Conservation (phyloP, 2,329 filamentous ascomycete genomes). For the Thielaviopsis populi region DNA sequence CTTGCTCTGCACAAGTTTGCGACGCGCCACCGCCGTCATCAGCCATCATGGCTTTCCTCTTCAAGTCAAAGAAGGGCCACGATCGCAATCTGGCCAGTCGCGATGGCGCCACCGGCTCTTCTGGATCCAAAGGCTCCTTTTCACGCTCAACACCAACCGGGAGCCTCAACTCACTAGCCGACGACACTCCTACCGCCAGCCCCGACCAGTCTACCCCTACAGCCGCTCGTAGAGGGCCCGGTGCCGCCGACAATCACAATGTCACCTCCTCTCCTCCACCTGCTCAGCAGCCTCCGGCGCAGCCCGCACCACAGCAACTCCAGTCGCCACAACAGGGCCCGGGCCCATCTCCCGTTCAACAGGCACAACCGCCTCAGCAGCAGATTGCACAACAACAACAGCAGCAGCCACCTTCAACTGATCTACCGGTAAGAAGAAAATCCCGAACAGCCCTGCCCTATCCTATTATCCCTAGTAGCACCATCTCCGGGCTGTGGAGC, state of each 20-base stretch:
- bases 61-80: constrained; percentile 67
- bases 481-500: constrained; percentile 1
- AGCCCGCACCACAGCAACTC: constrained; percentile 1
- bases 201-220: constrained; percentile 37
- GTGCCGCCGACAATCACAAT: constrained; percentile 18
- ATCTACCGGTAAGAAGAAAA: constrained; percentile 30
- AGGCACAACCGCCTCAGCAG: constrained; percentile 26
- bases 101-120: constrained; percentile 24
- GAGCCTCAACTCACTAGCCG: constrained; percentile 58
- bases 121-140: constrained; percentile 29
- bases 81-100: constrained; percentile 43
- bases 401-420: constrained; percentile 22
- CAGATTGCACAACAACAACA: constrained; percentile 16
- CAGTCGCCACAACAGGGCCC: constrained; percentile 18
- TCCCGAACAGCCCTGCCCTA: background rate
- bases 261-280: constrained; percentile 6
- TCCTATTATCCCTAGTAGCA: background rate
- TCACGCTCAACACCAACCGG: constrained; percentile 59
- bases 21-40: constrained; percentile 1
- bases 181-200: constrained; percentile 40
- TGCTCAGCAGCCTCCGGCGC: background rate
- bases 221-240: constrained; percentile 35
- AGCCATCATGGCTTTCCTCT: constrained; percentile 57
- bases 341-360: constrained; percentile 12
- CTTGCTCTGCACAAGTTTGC: background rate